These are phyloP conservation scores for Penicillium silybi DNA, from an alignment of 495 filamentous ascomycete genomes.

Conservation along the genomic window DNA sequence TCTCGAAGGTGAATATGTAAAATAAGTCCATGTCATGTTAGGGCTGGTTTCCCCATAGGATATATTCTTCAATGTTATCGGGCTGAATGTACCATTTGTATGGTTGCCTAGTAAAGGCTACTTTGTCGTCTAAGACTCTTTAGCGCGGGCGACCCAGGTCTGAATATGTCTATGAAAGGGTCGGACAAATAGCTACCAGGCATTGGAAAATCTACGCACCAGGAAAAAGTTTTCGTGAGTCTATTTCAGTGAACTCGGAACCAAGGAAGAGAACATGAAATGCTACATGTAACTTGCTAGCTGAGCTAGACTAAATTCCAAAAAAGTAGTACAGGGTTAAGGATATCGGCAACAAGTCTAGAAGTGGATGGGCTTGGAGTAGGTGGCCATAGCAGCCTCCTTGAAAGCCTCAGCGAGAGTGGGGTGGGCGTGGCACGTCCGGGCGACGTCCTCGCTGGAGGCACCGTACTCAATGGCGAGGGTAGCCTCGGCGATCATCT, in stretches of 20 bases:
- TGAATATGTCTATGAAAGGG: no score
- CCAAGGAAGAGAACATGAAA: constrained; percentile 39
- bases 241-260: constrained; percentile 1
- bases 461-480: constrained; percentile 96
- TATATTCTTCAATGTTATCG: no score
- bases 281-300: constrained; percentile 46
- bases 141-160: no score
- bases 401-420: constrained; percentile 97
- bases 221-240: neutral
- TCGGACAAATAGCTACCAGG: neutral
- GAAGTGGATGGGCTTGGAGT: constrained; percentile 94
- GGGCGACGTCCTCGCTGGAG: constrained; percentile 88
- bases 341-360: constrained; percentile 46
- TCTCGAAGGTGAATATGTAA: no score
- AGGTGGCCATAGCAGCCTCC: constrained; percentile 98
- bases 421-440: constrained; percentile 95
- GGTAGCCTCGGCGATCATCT: constrained; percentile 98
- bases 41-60: no score
- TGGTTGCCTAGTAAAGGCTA: no score
- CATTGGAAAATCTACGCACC: neutral
- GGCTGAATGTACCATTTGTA: no score
- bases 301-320: constrained; percentile 35
- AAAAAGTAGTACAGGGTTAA: constrained; percentile 35
- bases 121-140: no score
- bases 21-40: no score